Evolutionary conservation across 768 basidiomycete species (phyloP), one percentile per base, ranked within the genome.

Genomic region (Mycena albidolilacea): DNA sequence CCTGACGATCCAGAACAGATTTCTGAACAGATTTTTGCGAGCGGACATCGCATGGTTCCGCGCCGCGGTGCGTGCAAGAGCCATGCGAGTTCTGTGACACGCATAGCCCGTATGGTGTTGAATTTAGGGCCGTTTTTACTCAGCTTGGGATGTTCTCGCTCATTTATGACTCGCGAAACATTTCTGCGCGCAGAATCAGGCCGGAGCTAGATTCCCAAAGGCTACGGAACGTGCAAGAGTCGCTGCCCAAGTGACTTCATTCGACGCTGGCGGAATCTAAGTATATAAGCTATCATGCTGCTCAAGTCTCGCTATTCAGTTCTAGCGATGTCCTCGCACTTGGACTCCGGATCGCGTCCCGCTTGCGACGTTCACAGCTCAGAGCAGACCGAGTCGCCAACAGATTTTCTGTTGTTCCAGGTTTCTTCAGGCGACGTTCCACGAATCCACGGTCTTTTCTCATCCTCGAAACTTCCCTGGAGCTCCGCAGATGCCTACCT

Each of bases 111-210:
- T 14, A 43, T 43, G 41, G 14, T 19, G 17, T 4, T 50, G n/a
- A 50, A 50, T 50, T 19, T 21, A 50, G 5, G 17, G n/a, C n/a
- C 50, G n/a, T 9, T 21, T 50, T 19, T 19, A 50, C 8, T n/a
- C 19, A 19, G n/a, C 46, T 48, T 15, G 14, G 12, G 35, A 15
- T 44, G 9, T 46, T 43, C 12, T 57, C 11, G 38, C 50, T 46
- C 44, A 46, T 67, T 50, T 59, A 9, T 67, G 55, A 67, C 41
- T 67, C 66, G 8, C 23, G 10, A 46, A 6, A 12, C 38, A 54
- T 39, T 55, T 57, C 64, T 59, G 57, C 52, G n/a, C 23, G 21
- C 48, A 50, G 48, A 50, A 50, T n/a, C n/a, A 5, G 7, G 48
- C 48, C 2, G 30, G 30, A 30, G n/a, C 0, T 7, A 50, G n/a